Percentiles rank a stretch among this genome's conserved stretches.
Conservation (phyloP, 2,329 filamentous ascomycete genomes). For the Paraphoma sp. region DNA sequence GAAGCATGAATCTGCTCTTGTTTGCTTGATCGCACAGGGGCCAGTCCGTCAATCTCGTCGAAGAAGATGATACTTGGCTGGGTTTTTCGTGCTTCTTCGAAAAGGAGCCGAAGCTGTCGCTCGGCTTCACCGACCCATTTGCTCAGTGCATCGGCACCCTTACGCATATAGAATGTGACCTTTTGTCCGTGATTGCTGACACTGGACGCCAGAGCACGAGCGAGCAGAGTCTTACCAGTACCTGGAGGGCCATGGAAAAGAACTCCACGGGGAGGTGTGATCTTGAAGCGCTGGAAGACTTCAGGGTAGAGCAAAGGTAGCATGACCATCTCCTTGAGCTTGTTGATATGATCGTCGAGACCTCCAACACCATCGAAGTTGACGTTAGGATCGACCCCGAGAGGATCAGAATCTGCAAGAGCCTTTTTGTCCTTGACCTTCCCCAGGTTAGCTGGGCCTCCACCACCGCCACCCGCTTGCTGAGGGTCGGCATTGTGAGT, state of each 20-base stretch:
- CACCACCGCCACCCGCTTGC: slow-evolving; percentile 58
- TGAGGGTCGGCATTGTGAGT: slow-evolving; percentile 64
- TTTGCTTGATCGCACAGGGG: slow-evolving; percentile 94
- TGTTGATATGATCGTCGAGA: slow-evolving; percentile 90
- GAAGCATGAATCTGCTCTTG: slow-evolving; percentile 99
- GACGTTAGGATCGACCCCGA: slow-evolving; percentile 90
- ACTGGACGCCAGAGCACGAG: slow-evolving; percentile 88
- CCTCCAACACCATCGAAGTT: slow-evolving; percentile 95
- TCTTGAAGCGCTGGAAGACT: slow-evolving; percentile 87
- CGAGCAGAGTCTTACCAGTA: slow-evolving; percentile 97
- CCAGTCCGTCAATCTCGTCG: slow-evolving; percentile 96
- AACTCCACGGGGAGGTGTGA: slow-evolving; percentile 92
- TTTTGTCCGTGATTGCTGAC: slow-evolving; percentile 89
- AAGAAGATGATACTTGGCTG: slow-evolving; percentile 99
- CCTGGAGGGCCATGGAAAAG: slow-evolving; percentile 96
- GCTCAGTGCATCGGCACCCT: slow-evolving; percentile 94
- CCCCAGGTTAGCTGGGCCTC: slow-evolving; percentile 81
- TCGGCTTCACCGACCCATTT: slow-evolving; percentile 99
- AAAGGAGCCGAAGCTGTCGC: slow-evolving; percentile 88
- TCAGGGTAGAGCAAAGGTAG: slow-evolving; percentile 94
- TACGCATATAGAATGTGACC: slow-evolving; percentile 99
- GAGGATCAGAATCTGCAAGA: slow-evolving; percentile 89
- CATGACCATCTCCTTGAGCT: slow-evolving; percentile 98
- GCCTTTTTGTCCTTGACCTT: slow-evolving; percentile 93
- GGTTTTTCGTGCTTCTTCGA: slow-evolving; percentile 93